Conservation (phyloP, 768 basidiomycete genomes). For the Leccinum pellstonianum region DNA sequence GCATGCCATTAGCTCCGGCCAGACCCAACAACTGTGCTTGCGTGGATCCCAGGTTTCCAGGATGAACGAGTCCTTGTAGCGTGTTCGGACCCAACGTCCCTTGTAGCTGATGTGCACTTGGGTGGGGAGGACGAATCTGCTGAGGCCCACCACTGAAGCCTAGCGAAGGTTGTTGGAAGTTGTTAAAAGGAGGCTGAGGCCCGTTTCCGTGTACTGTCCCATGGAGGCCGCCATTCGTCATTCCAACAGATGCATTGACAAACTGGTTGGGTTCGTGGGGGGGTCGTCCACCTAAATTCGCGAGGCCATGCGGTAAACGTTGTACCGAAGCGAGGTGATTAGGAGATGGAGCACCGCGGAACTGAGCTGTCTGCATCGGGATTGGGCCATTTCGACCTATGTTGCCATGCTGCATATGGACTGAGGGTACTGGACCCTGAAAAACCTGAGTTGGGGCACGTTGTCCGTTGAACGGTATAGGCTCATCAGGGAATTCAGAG, state of each 20-base stretch:
- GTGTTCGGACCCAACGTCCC: constrained; percentile 45
- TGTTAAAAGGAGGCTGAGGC: constrained; percentile 53
- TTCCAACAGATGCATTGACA: constrained; percentile 40
- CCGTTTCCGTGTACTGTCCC: constrained; percentile 46
- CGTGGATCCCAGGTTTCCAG: constrained; percentile 51
- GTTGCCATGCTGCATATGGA: constrained; percentile 52
- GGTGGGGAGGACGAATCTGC: constrained; percentile 52
- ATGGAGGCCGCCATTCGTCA: constrained; percentile 48
- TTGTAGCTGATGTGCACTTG: constrained; percentile 47
- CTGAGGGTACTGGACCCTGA: constrained; percentile 44
- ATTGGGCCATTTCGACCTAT: constrained; percentile 51
- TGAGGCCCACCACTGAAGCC: constrained; percentile 43
- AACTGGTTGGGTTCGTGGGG: constrained; percentile 77
- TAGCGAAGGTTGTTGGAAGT: constrained; percentile 44
- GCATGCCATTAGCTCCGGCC: constrained; percentile 43
- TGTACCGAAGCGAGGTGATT: constrained; percentile 50
- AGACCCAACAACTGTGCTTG: constrained; percentile 47
- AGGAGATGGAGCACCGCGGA: constrained; percentile 71
- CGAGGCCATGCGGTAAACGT: constrained; percentile 75
- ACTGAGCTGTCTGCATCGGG: constrained; percentile 59
- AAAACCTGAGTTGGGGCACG: constrained; percentile 60
- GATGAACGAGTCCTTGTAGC: constrained; percentile 53
- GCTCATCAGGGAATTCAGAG: constrained; percentile 63
- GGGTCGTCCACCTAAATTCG: constrained; percentile 78
- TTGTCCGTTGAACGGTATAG: constrained; percentile 58